Evolutionary conservation across 164 flowering plant species (phyloP).

Genomic region (Berberis thunbergii): DNA sequence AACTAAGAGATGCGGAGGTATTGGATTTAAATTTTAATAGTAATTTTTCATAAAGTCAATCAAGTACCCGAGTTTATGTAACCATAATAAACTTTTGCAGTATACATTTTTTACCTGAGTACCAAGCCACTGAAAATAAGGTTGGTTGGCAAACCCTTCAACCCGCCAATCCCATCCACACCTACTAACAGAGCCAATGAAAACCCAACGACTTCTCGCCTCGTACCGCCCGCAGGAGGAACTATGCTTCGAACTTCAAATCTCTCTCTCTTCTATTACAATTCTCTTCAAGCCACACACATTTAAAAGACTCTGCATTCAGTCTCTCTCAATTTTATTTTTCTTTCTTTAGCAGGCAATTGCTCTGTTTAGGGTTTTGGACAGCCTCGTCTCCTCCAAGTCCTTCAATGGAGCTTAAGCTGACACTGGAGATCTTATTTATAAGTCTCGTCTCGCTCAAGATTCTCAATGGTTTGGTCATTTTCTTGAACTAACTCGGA

Average conservation of each 20-base stretch:
- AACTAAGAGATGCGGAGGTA: too few relatives aligned
- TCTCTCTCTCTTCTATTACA: constrained; percentile 60
- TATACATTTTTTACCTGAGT: too few relatives aligned
- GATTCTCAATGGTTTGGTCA: background rate
- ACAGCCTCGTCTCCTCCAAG: constrained; percentile 23
- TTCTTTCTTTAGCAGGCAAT: constrained; percentile 35
- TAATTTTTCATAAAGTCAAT: too few relatives aligned
- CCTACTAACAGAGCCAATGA: too few relatives aligned
- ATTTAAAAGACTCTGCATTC: background rate
- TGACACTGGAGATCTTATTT: constrained; percentile 53
- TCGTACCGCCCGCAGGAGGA: background rate
- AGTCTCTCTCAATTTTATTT: background rate
- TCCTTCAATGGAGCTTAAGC: constrained; percentile 44
- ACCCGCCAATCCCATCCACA: too few relatives aligned
- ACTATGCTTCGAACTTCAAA: constrained; percentile 13
- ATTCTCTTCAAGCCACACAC: constrained; percentile 42
- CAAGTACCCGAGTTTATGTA: too few relatives aligned
- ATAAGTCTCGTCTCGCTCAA: constrained; percentile 19
- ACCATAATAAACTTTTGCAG: too few relatives aligned
- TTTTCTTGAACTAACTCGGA: background rate
- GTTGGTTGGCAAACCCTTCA: too few relatives aligned
- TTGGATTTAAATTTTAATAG: too few relatives aligned
- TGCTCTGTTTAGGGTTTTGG: constrained; percentile 35
- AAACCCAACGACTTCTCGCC: background rate
- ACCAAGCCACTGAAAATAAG: too few relatives aligned